Evolutionary conservation across 805 yeast species (phyloP).

Genomic region (Zygoascus flipseniorum): DNA sequence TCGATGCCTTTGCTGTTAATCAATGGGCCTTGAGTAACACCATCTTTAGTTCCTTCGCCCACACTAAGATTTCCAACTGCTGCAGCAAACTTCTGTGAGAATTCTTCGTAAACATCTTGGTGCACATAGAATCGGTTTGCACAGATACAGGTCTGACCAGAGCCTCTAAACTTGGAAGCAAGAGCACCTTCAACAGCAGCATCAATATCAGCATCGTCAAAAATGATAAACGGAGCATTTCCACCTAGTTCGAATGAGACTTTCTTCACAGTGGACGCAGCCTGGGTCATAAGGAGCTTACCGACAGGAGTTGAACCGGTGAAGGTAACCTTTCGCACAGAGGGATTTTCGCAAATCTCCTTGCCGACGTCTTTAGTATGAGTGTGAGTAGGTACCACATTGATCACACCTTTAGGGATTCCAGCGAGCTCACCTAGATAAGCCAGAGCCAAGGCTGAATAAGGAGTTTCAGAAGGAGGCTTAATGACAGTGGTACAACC

Average conservation of each 20-base stretch:
- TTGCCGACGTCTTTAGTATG: constrained; percentile 39
- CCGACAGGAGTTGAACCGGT: constrained; percentile 78
- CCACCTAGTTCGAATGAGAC: constrained; percentile 73
- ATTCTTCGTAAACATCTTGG: constrained; percentile 54
- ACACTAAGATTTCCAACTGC: constrained; percentile 39
- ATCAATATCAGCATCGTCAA: constrained; percentile 65
- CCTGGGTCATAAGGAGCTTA: constrained; percentile 55
- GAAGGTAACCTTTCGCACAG: constrained; percentile 59
- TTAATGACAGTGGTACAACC: constrained; percentile 73
- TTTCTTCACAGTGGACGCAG: constrained; percentile 56
- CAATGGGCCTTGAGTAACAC: constrained; percentile 67
- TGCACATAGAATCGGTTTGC: constrained; percentile 70
- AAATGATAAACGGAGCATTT: constrained; percentile 71
- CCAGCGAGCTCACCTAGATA: constrained; percentile 58
- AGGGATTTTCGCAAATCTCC: constrained; percentile 47
- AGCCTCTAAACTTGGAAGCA: constrained; percentile 63
- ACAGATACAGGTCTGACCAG: constrained; percentile 80
- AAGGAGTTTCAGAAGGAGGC: constrained; percentile 73
- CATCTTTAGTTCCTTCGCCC: constrained; percentile 56
- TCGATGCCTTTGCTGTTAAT: constrained; percentile 55
- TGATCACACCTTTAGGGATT: constrained; percentile 60
- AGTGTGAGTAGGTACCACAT: constrained; percentile 42
- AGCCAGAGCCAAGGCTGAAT: constrained; percentile 62
- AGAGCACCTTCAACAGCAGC: constrained; percentile 59
- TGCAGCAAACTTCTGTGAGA: constrained; percentile 42